Evolutionary conservation across 192 early-diverging fungal species (phyloP), one percentile per base, ranked within the genome.

Genomic region (Geranomyces variabilis): DNA sequence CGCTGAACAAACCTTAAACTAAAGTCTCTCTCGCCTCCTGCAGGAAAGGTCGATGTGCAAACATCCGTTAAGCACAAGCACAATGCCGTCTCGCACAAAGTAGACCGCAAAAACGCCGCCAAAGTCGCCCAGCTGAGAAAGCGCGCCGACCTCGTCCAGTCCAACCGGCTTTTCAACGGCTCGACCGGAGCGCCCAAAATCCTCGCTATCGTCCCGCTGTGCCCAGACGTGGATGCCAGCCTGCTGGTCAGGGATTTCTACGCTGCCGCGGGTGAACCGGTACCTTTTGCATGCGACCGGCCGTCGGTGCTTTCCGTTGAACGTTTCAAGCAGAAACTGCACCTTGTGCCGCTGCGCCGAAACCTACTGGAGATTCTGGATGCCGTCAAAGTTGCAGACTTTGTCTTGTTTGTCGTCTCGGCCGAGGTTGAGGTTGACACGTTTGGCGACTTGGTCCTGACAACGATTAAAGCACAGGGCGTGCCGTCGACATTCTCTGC

Each of bases 361-460:
- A 89, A 94, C 61, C 83, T 96, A 47, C 78, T 94, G 63, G 90
- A 93, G 45, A 89, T 96, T 43, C 75, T 99, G 66, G 93, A 97
- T 78, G 91, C 88, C 1, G 88, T 91, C 75, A 96, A 94, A 79
- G 90, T 95, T 0, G 93, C 94, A 43, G 97, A 99, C 76, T 95
- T 93, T 71, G 84, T 93, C 67, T 68, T 99, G 59, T 90, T 94
- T 75, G 86, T 92, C 0, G 76, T 99, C 72, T 96, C 94, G 49
- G 93, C 94, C 17, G 85, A 89, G 3, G 89, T 90, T 12, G 95
- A 97, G 75, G 97, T 99, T 9, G 97, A 97, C 75, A 84, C 83
- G 43, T 96, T 96, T 86, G 97, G 97, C 46, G 90, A 94, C 75
- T 84, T 84, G 64, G 88, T 89, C 61, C 75, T 99, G 75, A 84